Evolutionary conservation across 2,329 filamentous ascomycete species (phyloP).

Genomic region (Didymella glomerata): DNA sequence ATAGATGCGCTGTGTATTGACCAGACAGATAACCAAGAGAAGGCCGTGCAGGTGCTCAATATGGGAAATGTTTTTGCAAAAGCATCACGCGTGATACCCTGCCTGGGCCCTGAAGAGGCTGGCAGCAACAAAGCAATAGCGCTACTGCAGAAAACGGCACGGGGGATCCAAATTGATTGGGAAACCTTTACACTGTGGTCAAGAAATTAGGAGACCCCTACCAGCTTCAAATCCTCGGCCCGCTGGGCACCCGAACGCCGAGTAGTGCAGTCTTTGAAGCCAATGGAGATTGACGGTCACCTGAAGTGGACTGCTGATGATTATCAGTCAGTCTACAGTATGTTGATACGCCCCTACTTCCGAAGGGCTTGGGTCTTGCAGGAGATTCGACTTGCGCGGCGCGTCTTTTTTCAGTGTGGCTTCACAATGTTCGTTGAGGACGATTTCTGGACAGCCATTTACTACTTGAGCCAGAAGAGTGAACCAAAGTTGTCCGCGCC

Average conservation of each 20-base stretch:
- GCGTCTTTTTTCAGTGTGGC: not conserved
- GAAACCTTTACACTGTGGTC: no score
- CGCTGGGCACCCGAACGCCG: no score
- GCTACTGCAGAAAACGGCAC: no score
- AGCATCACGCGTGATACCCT: not conserved
- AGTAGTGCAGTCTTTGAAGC: no score
- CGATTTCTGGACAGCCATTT: not conserved
- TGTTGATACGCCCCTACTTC: not conserved
- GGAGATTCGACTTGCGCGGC: not conserved
- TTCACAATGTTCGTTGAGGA: not conserved
- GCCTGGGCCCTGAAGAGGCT: not conserved
- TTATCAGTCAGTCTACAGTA: not conserved
- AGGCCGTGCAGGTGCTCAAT: not conserved
- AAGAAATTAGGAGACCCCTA: no score
- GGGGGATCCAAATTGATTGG: no score
- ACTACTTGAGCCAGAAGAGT: not conserved
- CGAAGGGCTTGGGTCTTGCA: not conserved
- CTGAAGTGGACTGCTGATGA: not conserved
- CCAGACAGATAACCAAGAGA: not conserved
- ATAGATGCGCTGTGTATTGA: not conserved
- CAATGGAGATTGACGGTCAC: no score
- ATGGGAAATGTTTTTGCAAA: not conserved
- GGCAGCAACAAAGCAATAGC: not conserved
- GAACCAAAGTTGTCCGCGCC: not conserved
- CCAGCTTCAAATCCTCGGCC: no score